A percentile compares a stretch with the other conserved stretches of the same genome.
Evolutionary conservation across 140 eudicot species (phyloP).

Genomic region (Stevia rebaudiana): DNA sequence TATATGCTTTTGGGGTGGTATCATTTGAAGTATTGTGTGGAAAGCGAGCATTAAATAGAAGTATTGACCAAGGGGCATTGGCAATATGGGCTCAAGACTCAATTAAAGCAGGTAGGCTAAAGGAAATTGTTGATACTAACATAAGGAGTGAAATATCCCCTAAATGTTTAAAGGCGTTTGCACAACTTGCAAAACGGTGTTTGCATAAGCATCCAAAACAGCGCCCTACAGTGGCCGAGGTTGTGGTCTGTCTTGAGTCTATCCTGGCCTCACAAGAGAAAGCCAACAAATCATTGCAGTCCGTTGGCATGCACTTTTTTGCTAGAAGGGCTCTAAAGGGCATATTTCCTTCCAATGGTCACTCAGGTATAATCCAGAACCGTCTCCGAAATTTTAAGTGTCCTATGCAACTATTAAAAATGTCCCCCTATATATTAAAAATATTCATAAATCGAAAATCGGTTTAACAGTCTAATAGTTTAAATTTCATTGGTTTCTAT

Average conservation of each 20-base stretch:
- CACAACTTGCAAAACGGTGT: conserved; percentile 4
- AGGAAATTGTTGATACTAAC: conserved; percentile 13
- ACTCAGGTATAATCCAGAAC: too few relatives aligned
- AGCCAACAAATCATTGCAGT: not conserved
- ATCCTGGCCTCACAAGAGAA: conserved; percentile 12
- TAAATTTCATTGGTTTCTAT: too few relatives aligned
- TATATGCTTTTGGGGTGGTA: conserved; percentile 34
- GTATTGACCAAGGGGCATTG: conserved; percentile 14
- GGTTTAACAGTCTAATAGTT: too few relatives aligned
- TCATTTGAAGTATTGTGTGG: conserved; percentile 30
- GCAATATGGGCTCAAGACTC: conserved; percentile 6
- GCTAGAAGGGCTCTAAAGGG: not conserved
- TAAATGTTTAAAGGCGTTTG: conserved; percentile 6
- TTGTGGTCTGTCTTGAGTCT: conserved; percentile 5
- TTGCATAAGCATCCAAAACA: conserved; percentile 1
- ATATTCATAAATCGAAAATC: too few relatives aligned
- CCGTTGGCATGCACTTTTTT: not conserved
- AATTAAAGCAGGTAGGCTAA: conserved; percentile 15
- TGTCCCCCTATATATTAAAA: too few relatives aligned
- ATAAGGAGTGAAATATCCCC: not conserved
- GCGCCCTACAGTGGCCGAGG: conserved; percentile 13
- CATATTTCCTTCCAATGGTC: not conserved
- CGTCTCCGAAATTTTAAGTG: too few relatives aligned
- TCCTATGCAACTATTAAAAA: too few relatives aligned
- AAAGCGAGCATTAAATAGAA: conserved; percentile 19